A percentile compares a stretch with the other conserved stretches of the same genome.
Conservation (phyloP, 179 eudicot genomes). For the Spergularia azorica region DNA sequence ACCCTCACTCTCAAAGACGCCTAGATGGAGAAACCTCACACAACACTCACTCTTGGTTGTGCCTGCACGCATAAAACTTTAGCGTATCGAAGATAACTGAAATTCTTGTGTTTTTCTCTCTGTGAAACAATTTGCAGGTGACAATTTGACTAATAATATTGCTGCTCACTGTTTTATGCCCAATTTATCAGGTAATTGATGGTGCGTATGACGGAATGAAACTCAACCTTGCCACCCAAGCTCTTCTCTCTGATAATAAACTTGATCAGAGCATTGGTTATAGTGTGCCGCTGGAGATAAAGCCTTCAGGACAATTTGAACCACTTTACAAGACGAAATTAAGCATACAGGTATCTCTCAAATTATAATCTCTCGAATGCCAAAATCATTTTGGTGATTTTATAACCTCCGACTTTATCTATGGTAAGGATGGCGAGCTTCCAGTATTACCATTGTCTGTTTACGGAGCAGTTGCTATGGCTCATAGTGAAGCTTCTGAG, state of each 20-base stretch:
- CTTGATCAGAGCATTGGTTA: constrained; percentile 58
- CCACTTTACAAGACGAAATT: constrained; percentile 85
- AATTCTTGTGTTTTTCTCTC: not conserved
- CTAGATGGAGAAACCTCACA: too few relatives aligned
- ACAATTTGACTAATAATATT: not conserved
- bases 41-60: too few relatives aligned
- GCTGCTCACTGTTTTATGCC: constrained; percentile 8
- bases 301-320: constrained; percentile 94
- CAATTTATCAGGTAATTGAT: constrained; percentile 62
- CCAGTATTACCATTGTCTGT: constrained; percentile 97
- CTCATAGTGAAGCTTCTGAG: constrained; percentile 82
- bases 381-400: not conserved
- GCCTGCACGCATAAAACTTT: too few relatives aligned
- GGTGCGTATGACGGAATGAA: constrained; percentile 87
- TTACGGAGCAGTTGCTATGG: constrained; percentile 96
- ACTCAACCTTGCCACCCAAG: constrained; percentile 70
- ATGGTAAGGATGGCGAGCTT: constrained; percentile 83
- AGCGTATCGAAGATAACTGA: too few relatives aligned
- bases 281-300: constrained; percentile 81
- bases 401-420: constrained; percentile 5
- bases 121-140: not conserved
- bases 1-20: too few relatives aligned
- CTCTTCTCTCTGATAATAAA: constrained; percentile 73
- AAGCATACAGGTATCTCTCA: constrained; percentile 71
- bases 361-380: not conserved